Evolutionary conservation across 345 rosid genomes (phyloP).

Genomic region (Rhizophora mangle): DNA sequence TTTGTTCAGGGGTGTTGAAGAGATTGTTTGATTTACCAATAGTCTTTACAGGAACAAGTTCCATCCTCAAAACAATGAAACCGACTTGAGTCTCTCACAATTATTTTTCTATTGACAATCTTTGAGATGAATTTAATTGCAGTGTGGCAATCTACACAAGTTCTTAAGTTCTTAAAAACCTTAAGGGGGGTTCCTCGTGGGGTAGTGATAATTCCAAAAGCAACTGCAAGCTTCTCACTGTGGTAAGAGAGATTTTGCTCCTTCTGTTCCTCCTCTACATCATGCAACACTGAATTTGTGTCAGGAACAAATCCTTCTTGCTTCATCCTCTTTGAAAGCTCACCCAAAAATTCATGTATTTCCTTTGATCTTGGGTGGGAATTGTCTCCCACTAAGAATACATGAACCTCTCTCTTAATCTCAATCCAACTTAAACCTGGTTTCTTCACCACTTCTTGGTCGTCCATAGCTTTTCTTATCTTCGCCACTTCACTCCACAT

Average conservation of each 20-base stretch:
- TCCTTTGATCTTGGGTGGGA: slow-evolving; percentile 61
- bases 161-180: slow-evolving; percentile 79
- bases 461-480: slow-evolving; percentile 63
- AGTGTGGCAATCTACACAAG: slow-evolving; percentile 87
- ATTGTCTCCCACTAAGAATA: slow-evolving; percentile 66
- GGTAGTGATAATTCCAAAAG: slow-evolving; percentile 74
- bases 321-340: slow-evolving; percentile 62
- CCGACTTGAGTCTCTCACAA: slow-evolving; percentile 69
- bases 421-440: slow-evolving; percentile 87
- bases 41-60: slow-evolving; percentile 77
- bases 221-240: slow-evolving; percentile 92
- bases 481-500: slow-evolving; percentile 68
- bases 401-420: slow-evolving; percentile 58
- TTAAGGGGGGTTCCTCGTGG: slow-evolving; percentile 58
- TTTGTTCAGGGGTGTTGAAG: neutral
- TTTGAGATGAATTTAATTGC: slow-evolving; percentile 85
- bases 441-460: slow-evolving; percentile 55
- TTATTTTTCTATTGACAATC: slow-evolving; percentile 62
- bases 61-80: slow-evolving; percentile 87
- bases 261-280: slow-evolving; percentile 88
- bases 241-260: slow-evolving; percentile 78
- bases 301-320: slow-evolving; percentile 83
- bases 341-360: slow-evolving; percentile 50
- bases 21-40: slow-evolving; percentile 54
- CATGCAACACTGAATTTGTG: slow-evolving; percentile 70